Conservation (phyloP, 1,284 basidiomycete species). For the Afroboletus lepidellus region DNA sequence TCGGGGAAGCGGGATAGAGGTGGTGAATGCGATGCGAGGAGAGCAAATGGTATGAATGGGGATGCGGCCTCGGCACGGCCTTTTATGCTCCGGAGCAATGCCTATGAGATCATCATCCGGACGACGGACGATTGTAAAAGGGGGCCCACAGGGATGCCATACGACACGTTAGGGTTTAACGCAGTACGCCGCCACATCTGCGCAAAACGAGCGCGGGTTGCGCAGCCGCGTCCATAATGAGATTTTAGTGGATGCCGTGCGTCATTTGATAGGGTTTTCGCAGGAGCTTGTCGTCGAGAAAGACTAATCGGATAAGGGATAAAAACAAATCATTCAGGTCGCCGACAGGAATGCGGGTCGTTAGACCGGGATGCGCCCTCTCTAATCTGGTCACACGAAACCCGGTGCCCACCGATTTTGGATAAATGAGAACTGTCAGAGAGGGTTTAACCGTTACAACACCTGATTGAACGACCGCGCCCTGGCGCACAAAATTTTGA, state of each 20-base stretch:
- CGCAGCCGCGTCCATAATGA: conserved; percentile 26
- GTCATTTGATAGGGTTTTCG: conserved; percentile 38
- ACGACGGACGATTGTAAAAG: conserved; percentile 15
- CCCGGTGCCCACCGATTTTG: conserved; percentile 27
- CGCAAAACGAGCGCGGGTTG: conserved; percentile 32
- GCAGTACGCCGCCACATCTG: conserved; percentile 20
- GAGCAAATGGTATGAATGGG: conserved; percentile 14
- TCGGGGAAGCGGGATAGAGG: neutral
- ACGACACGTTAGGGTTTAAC: conserved; percentile 26
- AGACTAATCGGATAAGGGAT: conserved; percentile 36
- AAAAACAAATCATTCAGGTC: conserved; percentile 19
- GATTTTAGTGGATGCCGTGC: conserved; percentile 30
- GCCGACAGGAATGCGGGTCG: conserved; percentile 16
- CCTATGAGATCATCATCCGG: conserved; percentile 29
- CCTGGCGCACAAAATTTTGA: conserved; percentile 28
- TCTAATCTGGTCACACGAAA: conserved; percentile 28
- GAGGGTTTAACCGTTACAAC: conserved; percentile 25
- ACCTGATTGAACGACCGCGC: conserved; percentile 24
- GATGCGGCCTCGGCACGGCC: conserved; percentile 9
- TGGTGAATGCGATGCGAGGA: conserved; percentile 1
- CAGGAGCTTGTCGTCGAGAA: conserved; percentile 37
- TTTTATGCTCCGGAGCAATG: conserved; percentile 29
- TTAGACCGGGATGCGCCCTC: conserved; percentile 17
- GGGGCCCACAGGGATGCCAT: conserved; percentile 21
- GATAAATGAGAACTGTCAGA: conserved; percentile 35